Evolutionary conservation across 2,329 filamentous ascomycete species (phyloP).

Genomic region (Hypoxylon sp.): DNA sequence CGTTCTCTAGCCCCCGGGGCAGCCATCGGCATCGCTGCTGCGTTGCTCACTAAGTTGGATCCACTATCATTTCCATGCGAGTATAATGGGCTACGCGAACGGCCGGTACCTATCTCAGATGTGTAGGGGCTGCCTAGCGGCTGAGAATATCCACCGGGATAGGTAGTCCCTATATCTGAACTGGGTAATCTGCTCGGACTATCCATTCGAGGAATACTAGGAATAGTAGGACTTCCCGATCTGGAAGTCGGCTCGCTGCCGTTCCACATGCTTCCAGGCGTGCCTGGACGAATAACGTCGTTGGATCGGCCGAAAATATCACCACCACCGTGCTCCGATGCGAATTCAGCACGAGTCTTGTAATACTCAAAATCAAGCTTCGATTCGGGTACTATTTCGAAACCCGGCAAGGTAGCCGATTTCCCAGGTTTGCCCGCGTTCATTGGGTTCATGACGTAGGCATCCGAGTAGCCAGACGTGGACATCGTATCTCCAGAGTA

Average conservation of each 20-base stretch:
- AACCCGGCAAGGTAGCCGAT: conserved; percentile 72
- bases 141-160: conserved; percentile 48
- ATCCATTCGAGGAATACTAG: conserved; percentile 49
- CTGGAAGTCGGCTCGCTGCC: conserved; percentile 62
- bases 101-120: conserved; percentile 49
- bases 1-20: conserved; percentile 54
- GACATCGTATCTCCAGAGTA: conserved; percentile 70
- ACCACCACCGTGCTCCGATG: conserved; percentile 86
- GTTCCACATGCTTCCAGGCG: conserved; percentile 68
- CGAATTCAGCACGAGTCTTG: conserved; percentile 91
- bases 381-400: conserved; percentile 89
- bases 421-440: conserved; percentile 66
- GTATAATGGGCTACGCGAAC: conserved; percentile 65
- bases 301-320: conserved; percentile 72
- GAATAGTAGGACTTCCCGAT: conserved; percentile 65
- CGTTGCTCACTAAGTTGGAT: conserved; percentile 66
- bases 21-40: conserved; percentile 66
- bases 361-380: conserved; percentile 92
- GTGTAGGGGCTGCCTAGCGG: conserved; percentile 49
- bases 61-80: conserved; percentile 67
- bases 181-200: conserved; percentile 49
- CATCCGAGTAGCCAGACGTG: conserved; percentile 84
- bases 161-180: conserved; percentile 48
- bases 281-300: conserved; percentile 73
- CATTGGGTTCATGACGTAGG: conserved; percentile 87